Evolutionary conservation across 176 grass and related monocot species (phyloP), one percentile per base, ranked within the genome.

Genomic region (Carex scoparia): DNA sequence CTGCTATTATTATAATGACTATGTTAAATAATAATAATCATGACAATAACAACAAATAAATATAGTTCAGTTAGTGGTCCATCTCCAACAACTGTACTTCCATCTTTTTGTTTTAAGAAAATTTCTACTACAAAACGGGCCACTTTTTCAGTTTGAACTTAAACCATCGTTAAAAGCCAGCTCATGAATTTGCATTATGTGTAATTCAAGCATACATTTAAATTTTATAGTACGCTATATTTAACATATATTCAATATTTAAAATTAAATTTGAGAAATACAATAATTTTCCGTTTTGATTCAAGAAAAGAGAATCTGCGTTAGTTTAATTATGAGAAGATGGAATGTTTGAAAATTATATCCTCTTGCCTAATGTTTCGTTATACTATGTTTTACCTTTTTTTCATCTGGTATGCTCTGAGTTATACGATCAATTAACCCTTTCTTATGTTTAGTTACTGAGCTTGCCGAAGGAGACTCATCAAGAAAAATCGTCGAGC

Each of bases 381-480:
- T 5, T 27, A 10, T 51, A 76, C 42, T 19, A 14, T 15, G 2
- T 14, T 55, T 55, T 30, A 70, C 67, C 38, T 70, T 70, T 33
- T 35, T 37, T 38, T 16, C 1, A 7, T 61, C 18, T 48, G 51
- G 16, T 46, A 81, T 72, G 15, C 33, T 7, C 11, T 12, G 27
- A 33, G 46, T 49, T 54, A 30, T 75, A 58, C n/a, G 35, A 58
- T 65, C 9, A 60, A 44, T 32, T 77, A 77, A 3, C 42, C 27
- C 31, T 10, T 15, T 15, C 11, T 9, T 19, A 1, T 85, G 1
- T 60, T 80, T 85, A 99, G 96, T 99, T 67, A 99, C 93, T 32
- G 96, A 99, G 64, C 93, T 99, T 66, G 84, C 93, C 48, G 96
- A 99, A 86, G 93, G 96, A 2, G 96, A 99, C 78, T 99, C 96